Conservation (phyloP, 768 basidiomycete genomes). For the Suillus tomentosus region DNA sequence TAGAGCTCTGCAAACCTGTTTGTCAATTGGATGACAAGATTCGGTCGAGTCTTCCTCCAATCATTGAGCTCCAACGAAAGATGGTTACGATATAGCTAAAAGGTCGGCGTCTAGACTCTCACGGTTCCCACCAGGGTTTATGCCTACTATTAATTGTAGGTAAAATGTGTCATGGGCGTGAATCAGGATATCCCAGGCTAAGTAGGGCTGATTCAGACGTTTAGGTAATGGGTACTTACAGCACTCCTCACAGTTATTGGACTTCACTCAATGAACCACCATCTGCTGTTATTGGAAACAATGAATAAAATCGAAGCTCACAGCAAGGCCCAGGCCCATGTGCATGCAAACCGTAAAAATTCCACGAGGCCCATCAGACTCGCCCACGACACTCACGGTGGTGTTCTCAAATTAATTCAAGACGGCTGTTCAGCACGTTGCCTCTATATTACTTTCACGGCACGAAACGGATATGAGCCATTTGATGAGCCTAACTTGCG, state of each 20-base stretch:
- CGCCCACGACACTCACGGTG: not conserved
- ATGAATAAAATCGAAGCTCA: not conserved
- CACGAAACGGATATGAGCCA: not conserved
- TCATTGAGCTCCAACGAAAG: not conserved
- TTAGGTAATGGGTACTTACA: not conserved
- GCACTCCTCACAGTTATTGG: not conserved
- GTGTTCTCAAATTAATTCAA: not conserved
- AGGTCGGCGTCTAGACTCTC: not conserved
- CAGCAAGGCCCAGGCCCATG: not conserved
- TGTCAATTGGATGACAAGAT: not conserved
- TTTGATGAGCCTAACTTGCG: not conserved
- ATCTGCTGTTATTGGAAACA: not conserved
- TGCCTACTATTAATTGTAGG: not conserved
- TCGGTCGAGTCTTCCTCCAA: not conserved
- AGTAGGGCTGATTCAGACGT: no score
- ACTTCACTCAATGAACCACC: not conserved
- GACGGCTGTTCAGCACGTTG: conserved; percentile 6
- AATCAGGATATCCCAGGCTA: not conserved
- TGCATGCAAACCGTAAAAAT: not conserved
- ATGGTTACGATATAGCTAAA: not conserved
- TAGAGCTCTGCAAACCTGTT: not conserved
- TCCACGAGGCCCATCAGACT: not conserved
- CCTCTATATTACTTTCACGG: not conserved
- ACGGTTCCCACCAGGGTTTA: not conserved
- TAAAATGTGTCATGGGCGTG: not conserved